phyloP scores from a whole-genome alignment of 2,329 filamentous ascomycete genomes.

The Aspergillus ruber region DNA sequence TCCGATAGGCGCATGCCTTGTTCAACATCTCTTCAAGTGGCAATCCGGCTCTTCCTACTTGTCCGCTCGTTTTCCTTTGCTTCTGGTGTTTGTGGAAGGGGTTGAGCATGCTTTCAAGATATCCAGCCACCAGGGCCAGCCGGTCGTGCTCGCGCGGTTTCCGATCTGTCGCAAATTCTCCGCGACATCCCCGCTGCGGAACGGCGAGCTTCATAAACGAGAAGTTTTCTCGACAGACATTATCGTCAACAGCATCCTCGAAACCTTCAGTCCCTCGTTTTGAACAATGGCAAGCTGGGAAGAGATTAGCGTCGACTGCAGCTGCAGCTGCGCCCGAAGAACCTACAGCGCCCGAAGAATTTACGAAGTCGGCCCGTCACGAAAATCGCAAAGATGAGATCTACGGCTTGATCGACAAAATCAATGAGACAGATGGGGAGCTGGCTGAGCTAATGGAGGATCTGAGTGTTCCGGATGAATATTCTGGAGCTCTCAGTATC shows the following conservation, averaged over 20 bases:
- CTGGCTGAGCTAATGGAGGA: slow-evolving; percentile 31
- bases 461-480: slow-evolving; percentile 23
- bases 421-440: slow-evolving; percentile 29
- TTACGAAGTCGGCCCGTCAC: slow-evolving; percentile 10
- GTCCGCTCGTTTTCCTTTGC: slow-evolving; percentile 3
- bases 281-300: slow-evolving; percentile 8
- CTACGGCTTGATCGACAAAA: slow-evolving; percentile 31
- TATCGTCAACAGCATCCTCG: slow-evolving; percentile 1
- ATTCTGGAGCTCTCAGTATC: slow-evolving; percentile 15
- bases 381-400: slow-evolving; percentile 23
- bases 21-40: slow-evolving; percentile 21
- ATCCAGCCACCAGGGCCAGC: slow-evolving; percentile 23
- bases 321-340: slow-evolving; percentile 1
- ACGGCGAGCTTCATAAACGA: slow-evolving; percentile 13
- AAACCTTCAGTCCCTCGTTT: background rate
- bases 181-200: slow-evolving; percentile 21
- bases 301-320: slow-evolving; percentile 19
- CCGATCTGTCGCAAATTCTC: slow-evolving; percentile 16
- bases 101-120: slow-evolving; percentile 30
- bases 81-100: slow-evolving; percentile 6
- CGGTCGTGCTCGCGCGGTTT: slow-evolving; percentile 21
- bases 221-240: slow-evolving; percentile 7
- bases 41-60: slow-evolving; percentile 6
- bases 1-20: slow-evolving; percentile 20
- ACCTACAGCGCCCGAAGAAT: slow-evolving; percentile 2